Conservation (phyloP, 139 green algal genomes). For the Tetradesmus lagerheimii region DNA sequence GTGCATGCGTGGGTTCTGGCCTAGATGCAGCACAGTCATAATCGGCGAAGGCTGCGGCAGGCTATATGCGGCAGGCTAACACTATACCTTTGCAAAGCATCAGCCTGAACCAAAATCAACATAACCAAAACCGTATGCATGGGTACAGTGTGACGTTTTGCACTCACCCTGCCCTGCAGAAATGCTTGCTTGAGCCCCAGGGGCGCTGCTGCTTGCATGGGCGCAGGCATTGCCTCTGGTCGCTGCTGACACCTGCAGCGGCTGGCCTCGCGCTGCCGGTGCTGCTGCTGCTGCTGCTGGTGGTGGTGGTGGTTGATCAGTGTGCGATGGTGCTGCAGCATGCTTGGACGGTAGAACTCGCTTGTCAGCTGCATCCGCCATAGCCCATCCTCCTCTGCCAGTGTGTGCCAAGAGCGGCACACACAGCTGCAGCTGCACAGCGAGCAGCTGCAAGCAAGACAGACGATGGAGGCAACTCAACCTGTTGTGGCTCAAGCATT, state of each 20-base stretch:
- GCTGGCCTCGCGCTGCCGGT: not conserved
- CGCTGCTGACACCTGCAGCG: not conserved
- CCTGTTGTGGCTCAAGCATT: no score
- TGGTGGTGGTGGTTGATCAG: not conserved
- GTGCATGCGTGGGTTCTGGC: not conserved
- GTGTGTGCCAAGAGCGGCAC: not conserved
- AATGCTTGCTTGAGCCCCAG: not conserved
- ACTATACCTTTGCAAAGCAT: no score
- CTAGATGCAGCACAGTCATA: no score
- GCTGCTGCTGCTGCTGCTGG: not conserved
- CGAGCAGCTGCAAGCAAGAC: not conserved
- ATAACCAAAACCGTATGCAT: not conserved
- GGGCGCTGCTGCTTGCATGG: not conserved
- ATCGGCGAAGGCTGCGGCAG: no score
- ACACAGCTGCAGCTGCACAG: slow-evolving; percentile 27
- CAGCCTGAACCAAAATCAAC: not conserved
- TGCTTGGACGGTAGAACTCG: not conserved
- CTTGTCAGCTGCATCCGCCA: not conserved
- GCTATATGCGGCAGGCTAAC: no score
- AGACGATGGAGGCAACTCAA: not conserved
- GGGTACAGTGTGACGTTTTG: no score
- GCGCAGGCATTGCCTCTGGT: not conserved
- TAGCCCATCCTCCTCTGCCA: not conserved
- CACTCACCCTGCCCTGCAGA: not conserved
- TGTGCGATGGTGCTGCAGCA: slow-evolving; percentile 3